These are phyloP conservation scores for Salix viminalis DNA, from an alignment of 345 rosid species.

Conservation along the genomic window DNA sequence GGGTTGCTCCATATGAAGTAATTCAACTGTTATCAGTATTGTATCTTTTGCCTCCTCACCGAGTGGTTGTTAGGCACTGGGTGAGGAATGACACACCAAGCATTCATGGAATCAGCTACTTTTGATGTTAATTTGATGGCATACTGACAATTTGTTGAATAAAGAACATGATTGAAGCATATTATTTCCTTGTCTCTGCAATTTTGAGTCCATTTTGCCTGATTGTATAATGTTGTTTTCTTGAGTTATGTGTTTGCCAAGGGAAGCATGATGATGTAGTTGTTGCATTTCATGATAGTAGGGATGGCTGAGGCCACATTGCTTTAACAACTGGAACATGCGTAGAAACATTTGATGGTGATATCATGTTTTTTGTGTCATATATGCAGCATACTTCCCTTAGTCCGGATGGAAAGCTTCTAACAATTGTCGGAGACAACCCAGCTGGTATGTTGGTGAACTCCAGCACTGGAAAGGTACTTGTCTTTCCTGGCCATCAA, in stretches of 20 bases:
- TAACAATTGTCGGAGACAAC: conserved; percentile 50
- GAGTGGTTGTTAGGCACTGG: background rate
- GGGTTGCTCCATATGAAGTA: background rate
- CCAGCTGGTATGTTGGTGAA: conserved; percentile 45
- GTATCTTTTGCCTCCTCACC: background rate
- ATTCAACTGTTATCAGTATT: background rate
- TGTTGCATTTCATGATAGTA: background rate
- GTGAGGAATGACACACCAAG: background rate
- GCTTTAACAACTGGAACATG: background rate
- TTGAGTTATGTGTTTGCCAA: background rate
- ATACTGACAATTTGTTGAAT: background rate
- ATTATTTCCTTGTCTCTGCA: background rate
- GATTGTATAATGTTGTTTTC: background rate
- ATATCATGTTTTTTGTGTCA: background rate
- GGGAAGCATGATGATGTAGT: background rate
- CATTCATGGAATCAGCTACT: background rate
- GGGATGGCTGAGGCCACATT: background rate
- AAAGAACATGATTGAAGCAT: background rate
- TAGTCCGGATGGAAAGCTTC: conserved; percentile 50
- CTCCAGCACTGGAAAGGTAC: conserved; percentile 48
- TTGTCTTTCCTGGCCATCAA: background rate
- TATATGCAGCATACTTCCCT: conserved; percentile 44
- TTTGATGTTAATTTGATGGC: background rate
- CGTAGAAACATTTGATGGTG: background rate
- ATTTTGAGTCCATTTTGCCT: background rate